Evolutionary conservation across 495 filamentous ascomycete genomes (phyloP).

Genomic region (Penicillium roqueforti): DNA sequence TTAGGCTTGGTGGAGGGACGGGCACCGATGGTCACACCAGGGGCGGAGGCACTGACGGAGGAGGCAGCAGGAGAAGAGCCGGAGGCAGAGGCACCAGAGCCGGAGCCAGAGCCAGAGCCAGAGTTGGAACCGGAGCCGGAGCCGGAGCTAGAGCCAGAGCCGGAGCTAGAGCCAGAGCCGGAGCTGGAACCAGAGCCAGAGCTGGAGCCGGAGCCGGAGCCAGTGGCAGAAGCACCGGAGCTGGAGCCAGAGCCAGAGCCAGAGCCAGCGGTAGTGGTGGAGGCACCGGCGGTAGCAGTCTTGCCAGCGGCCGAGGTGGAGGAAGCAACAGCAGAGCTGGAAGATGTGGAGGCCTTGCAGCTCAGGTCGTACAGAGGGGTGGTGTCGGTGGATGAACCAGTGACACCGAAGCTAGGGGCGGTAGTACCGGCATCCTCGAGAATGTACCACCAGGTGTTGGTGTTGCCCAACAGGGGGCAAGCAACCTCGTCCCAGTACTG

Average conservation of each 20-base stretch:
- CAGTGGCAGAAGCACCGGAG: slow-evolving; percentile 11
- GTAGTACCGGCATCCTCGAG: slow-evolving; percentile 61
- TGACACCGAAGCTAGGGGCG: slow-evolving; percentile 64
- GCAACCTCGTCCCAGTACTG: slow-evolving; percentile 75
- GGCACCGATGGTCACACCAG: slow-evolving; percentile 7
- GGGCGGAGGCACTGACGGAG: slow-evolving; percentile 5
- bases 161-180: slow-evolving; percentile 14
- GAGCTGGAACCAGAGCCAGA: slow-evolving; percentile 17
- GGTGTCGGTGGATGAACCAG: slow-evolving; percentile 49
- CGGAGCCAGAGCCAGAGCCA: not conserved
- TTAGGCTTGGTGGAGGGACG: slow-evolving; percentile 13
- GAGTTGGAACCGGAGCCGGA: slow-evolving; percentile 1
- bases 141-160: not conserved
- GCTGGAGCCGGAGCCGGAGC: slow-evolving; percentile 18
- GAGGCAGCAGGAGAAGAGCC: slow-evolving; percentile 15
- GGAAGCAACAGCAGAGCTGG: slow-evolving; percentile 19
- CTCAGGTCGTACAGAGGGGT: slow-evolving; percentile 61
- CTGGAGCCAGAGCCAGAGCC: slow-evolving; percentile 17
- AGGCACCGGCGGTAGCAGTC: slow-evolving; percentile 6
- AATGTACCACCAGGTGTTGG: slow-evolving; percentile 73
- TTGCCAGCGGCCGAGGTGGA: slow-evolving; percentile 17
- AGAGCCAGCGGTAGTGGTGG: too few species aligned
- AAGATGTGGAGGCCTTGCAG: slow-evolving; percentile 40
- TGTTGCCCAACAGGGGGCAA: slow-evolving; percentile 63
- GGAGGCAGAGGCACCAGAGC: not conserved